Base-by-base conservation (phyloP, 495 filamentous ascomycete genomes). In the Beverwykella pulmonaria region DNA sequence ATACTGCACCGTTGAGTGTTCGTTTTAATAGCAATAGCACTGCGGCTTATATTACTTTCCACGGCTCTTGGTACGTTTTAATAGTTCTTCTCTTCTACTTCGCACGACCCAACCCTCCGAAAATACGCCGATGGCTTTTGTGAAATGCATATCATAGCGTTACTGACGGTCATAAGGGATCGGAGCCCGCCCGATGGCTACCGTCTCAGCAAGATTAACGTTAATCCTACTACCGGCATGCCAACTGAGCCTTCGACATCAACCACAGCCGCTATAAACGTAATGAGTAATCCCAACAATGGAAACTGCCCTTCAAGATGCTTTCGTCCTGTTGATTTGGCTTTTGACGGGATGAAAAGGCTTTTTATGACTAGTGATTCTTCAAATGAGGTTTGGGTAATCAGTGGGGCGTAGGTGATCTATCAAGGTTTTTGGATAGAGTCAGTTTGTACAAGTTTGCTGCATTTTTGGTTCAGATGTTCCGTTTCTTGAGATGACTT, bases 271-370 rank as follows among this genome's bases (percentile, higher is more conserved):
- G 74, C 74, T 27, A 68, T 78, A 39, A 74, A 79, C 34, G 74
- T 83, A 61, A 71, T 83, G 68, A 70, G 78, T 67, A 83, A 83
- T 61, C 23, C 53, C 29, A 74, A 81, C 59, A 72, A 64, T 20
- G 63, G 55, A 71, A 20, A 49, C 19, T 73, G 69, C 44, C 71
- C 70, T 9, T 68, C 79, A 25, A 58, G 59, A 23, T 82, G 80
- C 72, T 81, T 83, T 76, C 73, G 81, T 8, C 81, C 80, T 7
- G 80, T 80, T 0, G 80, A 79, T 2, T 70, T 83, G 10, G 80
- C 75, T 0, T 81, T 80, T 57, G 80, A 83, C 56, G 67, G 55
- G 23, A 73, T 79, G 59, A 78, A 78, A 0, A 63, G 80, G 14
- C 66, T 83, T 44, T 82, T 75, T 65, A 78, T 83, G 75, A 76